Evolutionary conservation across 2,329 filamentous ascomycete genomes (phyloP).

Genomic region (Diaporthe citrichinensis): DNA sequence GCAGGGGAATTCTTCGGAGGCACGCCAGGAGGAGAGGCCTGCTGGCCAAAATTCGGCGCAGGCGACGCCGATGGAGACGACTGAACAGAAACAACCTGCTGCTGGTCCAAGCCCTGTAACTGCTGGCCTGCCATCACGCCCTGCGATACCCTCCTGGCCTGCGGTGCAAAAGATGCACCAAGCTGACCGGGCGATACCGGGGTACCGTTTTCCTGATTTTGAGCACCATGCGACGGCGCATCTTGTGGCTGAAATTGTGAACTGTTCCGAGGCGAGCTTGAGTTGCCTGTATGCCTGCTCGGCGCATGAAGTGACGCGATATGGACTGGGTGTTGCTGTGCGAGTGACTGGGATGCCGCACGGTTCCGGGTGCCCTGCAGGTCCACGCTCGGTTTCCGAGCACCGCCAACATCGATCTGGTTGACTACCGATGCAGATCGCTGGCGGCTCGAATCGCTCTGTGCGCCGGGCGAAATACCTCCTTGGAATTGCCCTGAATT

Average conservation of each 20-base stretch:
- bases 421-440: constrained; percentile 40
- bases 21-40: constrained; percentile 27
- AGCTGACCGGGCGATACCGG: constrained; percentile 14
- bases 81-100: constrained; percentile 31
- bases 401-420: constrained; percentile 40
- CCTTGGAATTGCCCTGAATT: constrained; percentile 30
- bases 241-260: constrained; percentile 35
- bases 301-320: constrained; percentile 41
- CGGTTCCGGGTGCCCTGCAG: constrained; percentile 37
- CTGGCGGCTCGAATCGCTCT: constrained; percentile 33
- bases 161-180: neutral
- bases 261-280: constrained; percentile 32
- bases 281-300: constrained; percentile 31
- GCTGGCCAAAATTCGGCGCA: constrained; percentile 35
- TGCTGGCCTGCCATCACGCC: constrained; percentile 15
- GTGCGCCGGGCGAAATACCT: constrained; percentile 33
- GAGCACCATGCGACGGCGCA: constrained; percentile 1
- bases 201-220: neutral
- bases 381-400: constrained; percentile 34
- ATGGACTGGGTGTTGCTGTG: constrained; percentile 35
- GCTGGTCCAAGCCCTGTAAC: constrained; percentile 27
- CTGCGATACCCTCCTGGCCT: constrained; percentile 38
- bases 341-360: constrained; percentile 28
- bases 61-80: constrained; percentile 38
- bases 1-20: constrained; percentile 36